phyloP scores from a whole-genome alignment of 192 early-diverging fungal genomes.

The Podila epicladia region DNA sequence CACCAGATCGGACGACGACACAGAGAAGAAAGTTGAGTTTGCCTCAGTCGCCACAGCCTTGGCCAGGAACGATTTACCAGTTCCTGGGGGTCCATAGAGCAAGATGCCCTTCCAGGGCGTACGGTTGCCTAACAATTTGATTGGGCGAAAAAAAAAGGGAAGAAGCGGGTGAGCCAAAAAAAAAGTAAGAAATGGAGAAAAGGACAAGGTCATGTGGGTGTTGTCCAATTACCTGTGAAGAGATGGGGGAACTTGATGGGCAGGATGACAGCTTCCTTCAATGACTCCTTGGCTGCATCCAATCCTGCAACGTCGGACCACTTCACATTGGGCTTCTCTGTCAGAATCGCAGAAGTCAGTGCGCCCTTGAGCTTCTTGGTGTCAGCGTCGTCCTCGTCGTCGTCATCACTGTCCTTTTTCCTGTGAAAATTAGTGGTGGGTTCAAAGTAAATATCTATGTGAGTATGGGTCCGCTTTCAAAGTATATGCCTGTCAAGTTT shows the following conservation, averaged over 20 bases:
- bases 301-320: conserved; percentile 98
- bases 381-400: conserved; percentile 56
- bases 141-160: background rate
- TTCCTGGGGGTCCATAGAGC: conserved; percentile 97
- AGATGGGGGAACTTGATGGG: conserved; percentile 98
- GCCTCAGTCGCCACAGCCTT: conserved; percentile 99
- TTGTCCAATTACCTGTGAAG: conserved; percentile 73
- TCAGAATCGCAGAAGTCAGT: conserved; percentile 80
- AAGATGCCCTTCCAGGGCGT: conserved; percentile 98
- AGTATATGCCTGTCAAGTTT: too few relatives aligned
- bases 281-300: conserved; percentile 93
- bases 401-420: conserved; percentile 61
- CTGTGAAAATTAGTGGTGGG: conserved; percentile 6
- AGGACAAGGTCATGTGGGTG: background rate
- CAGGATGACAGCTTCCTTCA: conserved; percentile 98
- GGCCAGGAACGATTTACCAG: conserved; percentile 96
- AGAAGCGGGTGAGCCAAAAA: background rate
- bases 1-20: conserved; percentile 98
- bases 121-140: conserved; percentile 71
- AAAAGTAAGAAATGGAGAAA: conserved; percentile 3
- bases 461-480: too few relatives aligned
- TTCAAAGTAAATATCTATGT: background rate
- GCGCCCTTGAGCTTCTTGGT: conserved; percentile 59
- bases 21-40: conserved; percentile 94
- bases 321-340: conserved; percentile 95